Conservation (phyloP, 495 filamentous ascomycete genomes). For the Penicillium riverlandense region DNA sequence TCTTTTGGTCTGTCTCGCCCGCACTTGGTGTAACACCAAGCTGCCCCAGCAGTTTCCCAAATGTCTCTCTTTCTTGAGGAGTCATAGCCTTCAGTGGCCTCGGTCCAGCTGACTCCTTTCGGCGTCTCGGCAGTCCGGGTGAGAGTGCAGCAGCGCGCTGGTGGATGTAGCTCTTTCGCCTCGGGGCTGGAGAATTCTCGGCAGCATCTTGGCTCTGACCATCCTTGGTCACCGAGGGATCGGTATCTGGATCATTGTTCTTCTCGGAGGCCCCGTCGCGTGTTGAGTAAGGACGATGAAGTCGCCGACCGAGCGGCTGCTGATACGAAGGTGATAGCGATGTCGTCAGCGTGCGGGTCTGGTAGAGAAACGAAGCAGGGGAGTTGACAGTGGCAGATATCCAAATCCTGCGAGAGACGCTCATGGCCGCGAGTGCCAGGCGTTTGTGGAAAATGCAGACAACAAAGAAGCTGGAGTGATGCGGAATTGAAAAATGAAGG, state of each 20-base stretch:
- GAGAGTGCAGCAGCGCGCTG: conserved; percentile 13
- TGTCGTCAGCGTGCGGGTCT: conserved; percentile 52
- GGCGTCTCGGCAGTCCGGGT: not conserved
- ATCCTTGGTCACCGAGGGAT: not conserved
- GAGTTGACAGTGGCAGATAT: conserved; percentile 16
- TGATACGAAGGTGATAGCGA: conserved; percentile 4
- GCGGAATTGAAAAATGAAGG: not conserved
- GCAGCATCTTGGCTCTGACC: not conserved
- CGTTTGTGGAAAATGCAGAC: not conserved
- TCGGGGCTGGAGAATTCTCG: not conserved
- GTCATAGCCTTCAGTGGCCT: conserved; percentile 15
- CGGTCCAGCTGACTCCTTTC: not conserved
- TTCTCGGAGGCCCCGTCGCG: not conserved
- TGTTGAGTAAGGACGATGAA: conserved; percentile 7
- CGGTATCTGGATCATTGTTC: not conserved
- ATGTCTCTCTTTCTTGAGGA: conserved; percentile 16
- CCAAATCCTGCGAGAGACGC: conserved; percentile 15
- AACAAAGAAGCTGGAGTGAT: not conserved
- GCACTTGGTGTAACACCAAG: conserved; percentile 8
- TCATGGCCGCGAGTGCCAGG: conserved; percentile 12
- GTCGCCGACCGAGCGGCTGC: conserved; percentile 5
- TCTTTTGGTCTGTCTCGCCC: not conserved
- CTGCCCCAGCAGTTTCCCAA: conserved; percentile 18
- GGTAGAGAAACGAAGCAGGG: conserved; percentile 60
- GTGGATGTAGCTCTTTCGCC: conserved; percentile 20